A percentile compares a stretch with the other conserved stretches of the same genome.
Conservation (phyloP, 2,329 filamentous ascomycete species). For the Xylariaceae sp. region DNA sequence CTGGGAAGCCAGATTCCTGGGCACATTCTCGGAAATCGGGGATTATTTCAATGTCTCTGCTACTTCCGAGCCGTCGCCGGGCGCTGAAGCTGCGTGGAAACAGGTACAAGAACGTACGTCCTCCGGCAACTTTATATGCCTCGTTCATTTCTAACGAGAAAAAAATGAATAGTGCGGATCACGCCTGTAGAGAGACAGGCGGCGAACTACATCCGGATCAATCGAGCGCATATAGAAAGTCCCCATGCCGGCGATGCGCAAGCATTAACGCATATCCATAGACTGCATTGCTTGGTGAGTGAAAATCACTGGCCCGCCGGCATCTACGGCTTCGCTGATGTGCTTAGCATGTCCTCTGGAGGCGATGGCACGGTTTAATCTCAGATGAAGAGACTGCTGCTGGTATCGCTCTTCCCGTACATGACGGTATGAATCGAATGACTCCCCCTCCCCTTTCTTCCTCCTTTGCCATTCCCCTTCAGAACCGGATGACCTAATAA, state of each 20-base stretch:
- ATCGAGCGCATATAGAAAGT: conserved; percentile 1
- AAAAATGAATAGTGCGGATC: not conserved
- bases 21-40: not conserved
- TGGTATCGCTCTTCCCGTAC: not conserved
- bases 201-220: not conserved
- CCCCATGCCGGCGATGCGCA: not conserved
- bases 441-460: no score
- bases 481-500: not conserved
- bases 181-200: not conserved
- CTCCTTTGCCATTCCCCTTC: no score
- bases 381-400: not conserved
- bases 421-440: not conserved
- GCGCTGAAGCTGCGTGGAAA: not conserved
- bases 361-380: not conserved
- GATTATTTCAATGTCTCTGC: conserved; percentile 1
- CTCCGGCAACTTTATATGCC: no score
- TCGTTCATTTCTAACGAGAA: no score
- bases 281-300: conserved; percentile 1
- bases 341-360: not conserved
- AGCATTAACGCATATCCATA: not conserved
- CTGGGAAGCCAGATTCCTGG: not conserved
- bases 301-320: no score
- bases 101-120: not conserved
- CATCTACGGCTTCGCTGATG: not conserved
- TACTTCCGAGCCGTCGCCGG: not conserved